Conservation (phyloP, 164 flowering plant species). For the Dillenia suffruticosa region DNA sequence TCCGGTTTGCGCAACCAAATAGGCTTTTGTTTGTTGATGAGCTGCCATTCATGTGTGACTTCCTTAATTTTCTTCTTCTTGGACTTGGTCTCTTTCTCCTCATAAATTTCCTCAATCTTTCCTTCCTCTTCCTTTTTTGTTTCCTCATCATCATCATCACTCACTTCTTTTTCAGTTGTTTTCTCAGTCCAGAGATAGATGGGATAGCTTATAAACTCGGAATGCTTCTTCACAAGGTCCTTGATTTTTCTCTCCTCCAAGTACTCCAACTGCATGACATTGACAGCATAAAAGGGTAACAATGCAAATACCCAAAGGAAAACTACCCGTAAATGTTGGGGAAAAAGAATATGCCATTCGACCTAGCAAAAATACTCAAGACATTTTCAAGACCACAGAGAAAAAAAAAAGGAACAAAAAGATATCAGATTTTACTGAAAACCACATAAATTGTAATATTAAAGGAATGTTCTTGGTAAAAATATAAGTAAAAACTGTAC, state of each 20-base stretch:
- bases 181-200: constrained; percentile 66
- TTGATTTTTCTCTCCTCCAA: constrained; percentile 65
- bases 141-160: constrained; percentile 65
- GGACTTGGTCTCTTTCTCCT: constrained; percentile 39
- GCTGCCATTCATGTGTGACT: constrained; percentile 69
- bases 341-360: too few species aligned
- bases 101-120: constrained; percentile 55
- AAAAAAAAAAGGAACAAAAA: too few species aligned
- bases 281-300: too few species aligned
- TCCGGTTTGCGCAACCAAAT: constrained; percentile 77
- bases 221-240: constrained; percentile 73
- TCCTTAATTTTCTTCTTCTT: constrained; percentile 82
- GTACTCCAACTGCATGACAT: constrained; percentile 41
- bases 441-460: too few species aligned
- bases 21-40: constrained; percentile 72
- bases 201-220: constrained; percentile 71
- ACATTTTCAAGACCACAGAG: too few species aligned
- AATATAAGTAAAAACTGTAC: constrained; percentile 12
- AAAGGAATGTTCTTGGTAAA: too few species aligned
- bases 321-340: too few species aligned
- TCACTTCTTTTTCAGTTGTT: constrained; percentile 59
- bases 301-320: too few species aligned
- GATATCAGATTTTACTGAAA: too few species aligned
- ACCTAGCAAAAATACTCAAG: too few species aligned
- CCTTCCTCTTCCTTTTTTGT: constrained; percentile 66